Base-by-base conservation (phyloP, 106 monocot genomes). In the Allium fistulosum region DNA sequence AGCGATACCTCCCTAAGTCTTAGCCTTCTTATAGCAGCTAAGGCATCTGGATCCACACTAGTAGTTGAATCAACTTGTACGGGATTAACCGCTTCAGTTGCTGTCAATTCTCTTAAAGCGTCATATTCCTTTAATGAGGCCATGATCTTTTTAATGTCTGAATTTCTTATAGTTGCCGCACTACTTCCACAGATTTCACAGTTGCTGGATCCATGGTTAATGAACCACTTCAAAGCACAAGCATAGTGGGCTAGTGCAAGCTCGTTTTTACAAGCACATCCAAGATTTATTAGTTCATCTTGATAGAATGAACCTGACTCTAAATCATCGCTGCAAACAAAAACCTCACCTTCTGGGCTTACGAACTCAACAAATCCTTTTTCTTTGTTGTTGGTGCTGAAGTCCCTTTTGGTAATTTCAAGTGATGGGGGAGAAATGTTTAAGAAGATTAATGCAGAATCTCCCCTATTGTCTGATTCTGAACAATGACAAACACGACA, bases 181-280 rank as follows among this genome's bases (percentile, higher is more conserved):
- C 70, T 62, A 69, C 11, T 79, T 80, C 87, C 97, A 79, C 97
- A 99, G 65, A 99, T 99, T 80, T 99, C 97, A 64, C 97, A 99
- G 11, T 71, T 59, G 8, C 85, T 87, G 26, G 97, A 99, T 69
- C 90, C 97, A 78, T 87, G 92, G 74, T 68, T 99, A 26, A 99
- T 64, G 76, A 99, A 99, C 97, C 97, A 99, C 67, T 99, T 99
- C 67, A 99, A 75, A 17, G 97, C 97, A 77, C 97, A 99, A 50
- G 97, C 80, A 78, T 99, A 99, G 67, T 99, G 97, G 59, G 90
- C 82, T 66, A 87, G 80, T 68, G 90, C 66, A 81, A 99, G 86
- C 59, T 99, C 97, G 79, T 90, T 88, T 80, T 99, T 92, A 74
- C 97, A 99, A 53, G 85, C 87, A 69, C 97, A 99, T 15, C 97